Base-by-base conservation (phyloP, 1,284 basidiomycete genomes). In the Papiliotrema fonsecae region DNA sequence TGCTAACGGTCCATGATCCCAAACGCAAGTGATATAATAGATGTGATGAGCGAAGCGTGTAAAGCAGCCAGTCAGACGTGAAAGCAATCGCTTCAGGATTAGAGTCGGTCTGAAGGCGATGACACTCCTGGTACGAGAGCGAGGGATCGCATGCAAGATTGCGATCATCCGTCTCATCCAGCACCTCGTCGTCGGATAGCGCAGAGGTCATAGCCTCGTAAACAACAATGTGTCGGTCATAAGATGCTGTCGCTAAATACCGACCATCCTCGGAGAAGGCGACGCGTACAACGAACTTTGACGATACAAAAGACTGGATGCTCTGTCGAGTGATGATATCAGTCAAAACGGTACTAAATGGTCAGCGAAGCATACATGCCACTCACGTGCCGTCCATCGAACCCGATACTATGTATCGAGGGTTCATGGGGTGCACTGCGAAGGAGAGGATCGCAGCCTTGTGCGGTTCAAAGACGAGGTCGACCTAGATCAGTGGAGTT, bases 341-440 rank as follows among this genome's bases (percentile, higher is more conserved):
- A 4, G 58, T 64, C 14, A 73, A 45, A 3, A 61, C 47, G 9
- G 68, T 62, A 4, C 62, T 62, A n/a, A 35, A 28, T 16, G n/a
- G 21, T 37, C 43, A 35, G 43, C 31, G 13, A 19, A n/a, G 32
- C 6, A 6, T n/a, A 45, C 27, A 14, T 7, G 1, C 19, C 16
- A 64, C 70, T 56, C 43, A 69, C 67, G 66, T 65, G 13, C 70
- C 72, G 49, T 75, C 73, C 74, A 75, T 75, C 1, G 62, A 62
- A 0, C 67, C 70, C 0, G 67, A 67, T 31, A 69, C 46, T 9
- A 74, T 47, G 39, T 74, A 73, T 13, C 74, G 60, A 7, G 60
- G 51, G 32, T 67, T 61, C 0, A 49, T 52, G 0, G 74, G 74
- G 49, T 75, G 73, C 1, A 65, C 25, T 0, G 66, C 67, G 37